These are phyloP conservation scores for Whalleya microplaca DNA, from an alignment of 2,329 filamentous ascomycete genomes.

Conservation along the genomic window DNA sequence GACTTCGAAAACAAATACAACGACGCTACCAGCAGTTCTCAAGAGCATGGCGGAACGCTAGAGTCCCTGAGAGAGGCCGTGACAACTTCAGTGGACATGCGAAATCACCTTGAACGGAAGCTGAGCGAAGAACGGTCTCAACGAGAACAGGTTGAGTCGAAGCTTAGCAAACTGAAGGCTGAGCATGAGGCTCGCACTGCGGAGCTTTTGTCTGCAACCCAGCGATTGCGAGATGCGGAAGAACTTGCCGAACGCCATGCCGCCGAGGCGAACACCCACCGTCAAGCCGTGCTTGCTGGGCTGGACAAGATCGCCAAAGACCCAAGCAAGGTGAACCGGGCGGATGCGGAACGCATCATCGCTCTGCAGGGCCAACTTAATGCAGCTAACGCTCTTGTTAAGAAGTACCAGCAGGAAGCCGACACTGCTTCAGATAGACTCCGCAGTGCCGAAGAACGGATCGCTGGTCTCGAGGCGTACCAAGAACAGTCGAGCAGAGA, in stretches of 20 bases:
- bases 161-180: slow-evolving; percentile 73
- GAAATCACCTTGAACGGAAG: slow-evolving; percentile 75
- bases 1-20: slow-evolving; percentile 73
- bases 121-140: slow-evolving; percentile 81
- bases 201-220: slow-evolving; percentile 75
- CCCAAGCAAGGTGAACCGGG: slow-evolving; percentile 49
- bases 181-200: slow-evolving; percentile 81
- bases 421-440: slow-evolving; percentile 87
- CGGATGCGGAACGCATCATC: slow-evolving; percentile 66
- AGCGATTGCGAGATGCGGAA: slow-evolving; percentile 82
- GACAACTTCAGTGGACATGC: slow-evolving; percentile 76
- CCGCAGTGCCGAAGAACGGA: slow-evolving; percentile 90
- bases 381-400: slow-evolving; percentile 77
- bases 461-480: slow-evolving; percentile 93
- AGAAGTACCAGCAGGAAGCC: slow-evolving; percentile 87
- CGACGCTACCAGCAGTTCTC: slow-evolving; percentile 66
- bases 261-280: slow-evolving; percentile 83
- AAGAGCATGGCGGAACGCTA: slow-evolving; percentile 73
- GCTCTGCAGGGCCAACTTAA: slow-evolving; percentile 81
- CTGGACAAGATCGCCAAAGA: slow-evolving; percentile 73
- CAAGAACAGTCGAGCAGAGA: slow-evolving; percentile 97
- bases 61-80: slow-evolving; percentile 78
- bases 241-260: slow-evolving; percentile 87
- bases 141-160: slow-evolving; percentile 75
- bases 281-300: slow-evolving; percentile 78